These are phyloP conservation scores for Melanopsichium pennsylvanicum DNA, from an alignment of 1,284 basidiomycete genomes.

Conservation along the genomic window DNA sequence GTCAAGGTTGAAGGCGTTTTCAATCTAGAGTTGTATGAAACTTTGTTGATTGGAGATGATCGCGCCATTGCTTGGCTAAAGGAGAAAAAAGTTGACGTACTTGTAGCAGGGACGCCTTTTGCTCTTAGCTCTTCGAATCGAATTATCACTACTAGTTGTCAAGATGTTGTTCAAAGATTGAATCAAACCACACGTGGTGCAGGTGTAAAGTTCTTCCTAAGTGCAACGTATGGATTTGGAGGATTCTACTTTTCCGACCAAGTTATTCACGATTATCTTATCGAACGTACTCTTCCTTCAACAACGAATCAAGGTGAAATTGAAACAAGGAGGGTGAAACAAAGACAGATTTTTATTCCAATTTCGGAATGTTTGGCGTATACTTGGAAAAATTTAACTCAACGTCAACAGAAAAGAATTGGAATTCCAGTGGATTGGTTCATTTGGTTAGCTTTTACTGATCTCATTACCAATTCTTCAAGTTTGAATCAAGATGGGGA, in stretches of 20 bases:
- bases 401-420: constrained; percentile 15
- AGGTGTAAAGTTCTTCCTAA: constrained; percentile 75
- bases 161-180: too few species aligned
- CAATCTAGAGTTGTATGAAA: constrained; percentile 18
- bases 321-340: constrained; percentile 71
- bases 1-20: constrained; percentile 75
- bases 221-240: constrained; percentile 85
- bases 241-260: constrained; percentile 96
- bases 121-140: too few species aligned
- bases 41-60: constrained; percentile 26
- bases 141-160: too few species aligned
- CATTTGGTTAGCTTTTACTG: constrained; percentile 16
- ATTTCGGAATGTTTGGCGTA: constrained; percentile 70
- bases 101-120: constrained; percentile 47
- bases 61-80: constrained; percentile 66
- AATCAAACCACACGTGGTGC: constrained; percentile 76
- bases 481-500: too few species aligned
- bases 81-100: constrained; percentile 66
- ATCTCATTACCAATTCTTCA: too few species aligned
- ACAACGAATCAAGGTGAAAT: too few species aligned
- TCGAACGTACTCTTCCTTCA: constrained; percentile 70
- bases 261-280: constrained; percentile 82
- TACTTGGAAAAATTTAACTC: constrained; percentile 73
- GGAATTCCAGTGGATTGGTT: constrained; percentile 32
- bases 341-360: constrained; percentile 74